A percentile compares a stretch with the other conserved stretches of the same genome.
Conservation (phyloP, 805 yeast species). For the Yarrowia yakushimensis region DNA sequence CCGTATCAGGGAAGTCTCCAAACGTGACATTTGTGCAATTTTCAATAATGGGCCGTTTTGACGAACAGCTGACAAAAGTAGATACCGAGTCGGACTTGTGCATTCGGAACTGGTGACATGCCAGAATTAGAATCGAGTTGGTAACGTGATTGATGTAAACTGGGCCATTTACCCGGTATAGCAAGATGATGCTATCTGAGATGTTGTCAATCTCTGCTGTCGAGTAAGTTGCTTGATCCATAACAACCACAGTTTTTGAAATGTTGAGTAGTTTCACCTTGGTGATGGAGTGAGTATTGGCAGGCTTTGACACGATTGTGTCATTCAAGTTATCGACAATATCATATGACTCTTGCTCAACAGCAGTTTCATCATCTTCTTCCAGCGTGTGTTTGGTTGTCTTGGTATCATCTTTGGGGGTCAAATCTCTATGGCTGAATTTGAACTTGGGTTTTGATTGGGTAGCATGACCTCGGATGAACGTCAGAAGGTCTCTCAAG, state of each 20-base stretch:
- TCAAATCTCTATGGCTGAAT: slow-evolving; percentile 1
- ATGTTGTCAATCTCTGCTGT: slow-evolving; percentile 11
- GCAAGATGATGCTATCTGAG: not conserved
- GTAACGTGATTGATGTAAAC: not conserved
- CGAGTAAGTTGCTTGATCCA: slow-evolving; percentile 4
- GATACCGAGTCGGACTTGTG: not conserved
- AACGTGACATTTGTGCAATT: not conserved
- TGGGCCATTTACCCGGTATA: slow-evolving; percentile 2
- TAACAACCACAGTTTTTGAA: not conserved
- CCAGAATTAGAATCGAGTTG: not conserved
- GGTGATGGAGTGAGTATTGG: not conserved
- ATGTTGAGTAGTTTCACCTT: not conserved
- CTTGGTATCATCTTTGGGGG: not conserved
- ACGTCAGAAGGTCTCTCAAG: not conserved
- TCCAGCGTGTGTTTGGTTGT: not conserved
- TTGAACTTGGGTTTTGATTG: slow-evolving; percentile 10
- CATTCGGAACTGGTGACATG: slow-evolving; percentile 24
- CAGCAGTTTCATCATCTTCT: not conserved
- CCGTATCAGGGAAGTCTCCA: slow-evolving; percentile 2
- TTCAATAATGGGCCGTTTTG: slow-evolving; percentile 13
- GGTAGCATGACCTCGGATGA: not conserved
- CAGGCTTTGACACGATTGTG: not conserved
- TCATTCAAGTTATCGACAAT: not conserved
- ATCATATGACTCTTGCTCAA: not conserved
- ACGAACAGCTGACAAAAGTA: not conserved